A percentile compares a stretch with the other conserved stretches of the same genome.
Conservation (phyloP, 306 rosid species). For the Senna tora region DNA sequence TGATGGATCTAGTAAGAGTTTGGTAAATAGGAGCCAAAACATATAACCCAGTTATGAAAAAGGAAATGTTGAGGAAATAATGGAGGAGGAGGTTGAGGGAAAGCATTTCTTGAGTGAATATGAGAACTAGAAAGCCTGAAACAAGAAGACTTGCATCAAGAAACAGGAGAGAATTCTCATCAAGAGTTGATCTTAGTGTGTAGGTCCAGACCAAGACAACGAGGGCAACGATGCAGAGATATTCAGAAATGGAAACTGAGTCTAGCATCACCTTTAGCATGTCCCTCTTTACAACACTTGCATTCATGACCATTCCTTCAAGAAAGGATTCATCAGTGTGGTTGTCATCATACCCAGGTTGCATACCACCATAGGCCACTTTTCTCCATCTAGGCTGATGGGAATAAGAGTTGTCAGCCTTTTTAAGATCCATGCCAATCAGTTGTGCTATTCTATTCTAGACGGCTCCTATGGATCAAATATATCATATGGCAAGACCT, state of each 20-base stretch:
- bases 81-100: constrained; percentile 68
- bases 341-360: constrained; percentile 85
- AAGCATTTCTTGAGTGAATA: constrained; percentile 81
- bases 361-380: constrained; percentile 98
- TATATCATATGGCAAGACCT: constrained; percentile 17
- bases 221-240: constrained; percentile 82
- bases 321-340: constrained; percentile 85
- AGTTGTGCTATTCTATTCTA: constrained; percentile 33
- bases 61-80: constrained; percentile 71
- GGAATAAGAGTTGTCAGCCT: constrained; percentile 40
- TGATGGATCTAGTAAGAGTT: constrained; percentile 89
- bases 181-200: constrained; percentile 74
- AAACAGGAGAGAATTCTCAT: constrained; percentile 68
- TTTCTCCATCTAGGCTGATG: constrained; percentile 72
- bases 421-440: constrained; percentile 45
- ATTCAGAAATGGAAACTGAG: constrained; percentile 84
- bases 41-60: constrained; percentile 73
- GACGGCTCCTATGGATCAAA: constrained; percentile 18
- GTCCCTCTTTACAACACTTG: constrained; percentile 79
- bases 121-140: constrained; percentile 70
- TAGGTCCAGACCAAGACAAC: constrained; percentile 83
- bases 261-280: constrained; percentile 85
- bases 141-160: constrained; percentile 77
- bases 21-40: constrained; percentile 89
- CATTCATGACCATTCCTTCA: constrained; percentile 93